Conservation (phyloP, 805 yeast species). For the Crinitomyces ghanaensis region DNA sequence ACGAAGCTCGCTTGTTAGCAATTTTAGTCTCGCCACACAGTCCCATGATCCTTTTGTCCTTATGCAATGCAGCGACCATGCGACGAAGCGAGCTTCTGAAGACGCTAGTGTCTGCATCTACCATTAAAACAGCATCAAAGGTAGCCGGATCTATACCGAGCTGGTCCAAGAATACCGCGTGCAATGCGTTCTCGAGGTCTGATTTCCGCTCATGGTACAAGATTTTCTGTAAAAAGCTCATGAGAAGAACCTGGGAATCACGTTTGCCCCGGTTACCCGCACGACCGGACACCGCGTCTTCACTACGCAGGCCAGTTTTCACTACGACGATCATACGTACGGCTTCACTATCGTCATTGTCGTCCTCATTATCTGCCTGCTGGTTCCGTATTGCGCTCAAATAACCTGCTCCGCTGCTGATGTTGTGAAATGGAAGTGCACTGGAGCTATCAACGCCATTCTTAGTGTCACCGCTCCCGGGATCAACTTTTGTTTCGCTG, state of each 20-base stretch:
- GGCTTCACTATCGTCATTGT: background rate
- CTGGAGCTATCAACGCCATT: conserved; percentile 76
- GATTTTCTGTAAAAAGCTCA: conserved; percentile 80
- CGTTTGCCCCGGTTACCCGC: conserved; percentile 92
- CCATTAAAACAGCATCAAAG: conserved; percentile 80
- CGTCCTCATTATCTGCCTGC: background rate
- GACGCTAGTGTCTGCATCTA: conserved; percentile 87
- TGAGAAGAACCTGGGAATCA: conserved; percentile 82
- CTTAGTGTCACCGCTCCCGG: conserved; percentile 66
- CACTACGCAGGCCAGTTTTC: too few species aligned
- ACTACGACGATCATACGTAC: too few species aligned
- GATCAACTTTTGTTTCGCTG: conserved; percentile 51
- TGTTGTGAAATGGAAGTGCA: conserved; percentile 45
- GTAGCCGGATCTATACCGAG: conserved; percentile 77
- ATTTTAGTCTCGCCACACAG: conserved; percentile 92
- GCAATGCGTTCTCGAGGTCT: conserved; percentile 68
- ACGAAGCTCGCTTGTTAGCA: conserved; percentile 65
- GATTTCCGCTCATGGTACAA: conserved; percentile 94
- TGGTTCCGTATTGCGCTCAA: too few species aligned
- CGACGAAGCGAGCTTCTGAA: conserved; percentile 82
- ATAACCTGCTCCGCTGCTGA: too few species aligned
- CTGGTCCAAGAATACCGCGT: conserved; percentile 63
- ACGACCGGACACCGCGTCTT: too few species aligned
- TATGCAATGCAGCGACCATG: conserved; percentile 82
- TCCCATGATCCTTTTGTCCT: conserved; percentile 81